Conservation (phyloP, 2,329 filamentous ascomycete genomes). For the Ceratocystis papillata region DNA sequence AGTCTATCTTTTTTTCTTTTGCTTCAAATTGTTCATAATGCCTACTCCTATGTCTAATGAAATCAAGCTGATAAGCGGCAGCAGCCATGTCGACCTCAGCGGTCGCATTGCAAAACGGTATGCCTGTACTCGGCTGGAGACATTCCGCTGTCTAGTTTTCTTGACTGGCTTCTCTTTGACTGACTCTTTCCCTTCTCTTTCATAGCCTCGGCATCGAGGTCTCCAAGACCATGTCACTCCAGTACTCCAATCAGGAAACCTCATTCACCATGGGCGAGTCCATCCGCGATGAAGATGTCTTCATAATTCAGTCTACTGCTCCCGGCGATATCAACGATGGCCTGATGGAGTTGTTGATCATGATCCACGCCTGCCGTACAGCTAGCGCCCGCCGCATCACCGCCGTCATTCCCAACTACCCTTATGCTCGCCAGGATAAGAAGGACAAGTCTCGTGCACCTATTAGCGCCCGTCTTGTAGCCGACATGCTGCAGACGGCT, state of each 20-base stretch:
- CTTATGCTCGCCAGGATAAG: conserved; percentile 94
- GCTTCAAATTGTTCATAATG: conserved; percentile 11
- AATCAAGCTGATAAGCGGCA: conserved; percentile 43
- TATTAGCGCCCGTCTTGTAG: conserved; percentile 89
- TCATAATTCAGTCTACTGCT: conserved; percentile 89
- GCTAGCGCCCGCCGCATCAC: conserved; percentile 73
- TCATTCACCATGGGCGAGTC: conserved; percentile 92
- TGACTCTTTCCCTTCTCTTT: conserved; percentile 25
- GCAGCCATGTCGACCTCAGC: conserved; percentile 40
- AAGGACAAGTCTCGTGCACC: conserved; percentile 91
- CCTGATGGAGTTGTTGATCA: conserved; percentile 95
- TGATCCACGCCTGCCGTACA: conserved; percentile 81
- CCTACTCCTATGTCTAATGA: conserved; percentile 39
- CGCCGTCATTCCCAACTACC: conserved; percentile 90
- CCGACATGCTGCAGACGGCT: conserved; percentile 93
- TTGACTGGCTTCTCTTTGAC: conserved; percentile 18
- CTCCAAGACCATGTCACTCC: conserved; percentile 67
- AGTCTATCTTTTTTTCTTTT: background rate
- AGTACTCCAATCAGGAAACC: conserved; percentile 80
- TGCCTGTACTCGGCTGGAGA: conserved; percentile 23
- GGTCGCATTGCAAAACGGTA: conserved; percentile 38
- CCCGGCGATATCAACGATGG: conserved; percentile 97
- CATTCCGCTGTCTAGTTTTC: no score
- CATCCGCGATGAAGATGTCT: conserved; percentile 91
- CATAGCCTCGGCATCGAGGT: conserved; percentile 63